Base-by-base conservation (phyloP, 108 stramenopile genomes). In the Skeletonema tropicum region DNA sequence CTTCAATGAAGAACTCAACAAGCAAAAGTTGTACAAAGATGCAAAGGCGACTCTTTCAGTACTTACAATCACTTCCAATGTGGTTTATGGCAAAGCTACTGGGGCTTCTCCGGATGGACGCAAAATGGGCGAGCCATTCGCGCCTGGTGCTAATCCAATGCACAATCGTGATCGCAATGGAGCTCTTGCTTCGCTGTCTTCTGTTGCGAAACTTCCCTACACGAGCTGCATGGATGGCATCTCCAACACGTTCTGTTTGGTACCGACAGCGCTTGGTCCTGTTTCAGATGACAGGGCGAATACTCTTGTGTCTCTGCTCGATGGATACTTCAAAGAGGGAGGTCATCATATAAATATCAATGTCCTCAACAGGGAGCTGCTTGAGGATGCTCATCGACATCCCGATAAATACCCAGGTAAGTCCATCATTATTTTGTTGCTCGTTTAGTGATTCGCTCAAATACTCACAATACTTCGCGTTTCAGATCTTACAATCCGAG, bases 301-400 rank as follows among this genome's bases (percentile, higher is more conserved):
- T 6, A 90, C 87, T 48, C 63, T 90, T 29, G 89, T 75, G 11
- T 77, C 87, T 32, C 73, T 90, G 6, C 67, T 90, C 25, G 87
- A 90, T 52, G 87, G 89, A 13, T 90, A 90, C 71, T 90, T 90
- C 61, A 63, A 26, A 3, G 73, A 76, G 32, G 61, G 57, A n/a
- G 86, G 68, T 9, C 89, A 90, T 64, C 89, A 90, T 66, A 55
- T 90, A 58, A 90, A 90, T 49, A 83, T 90, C 65, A 90, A 90
- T 59, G 80, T 87, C 8, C 49, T 90, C 14, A 83, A 74, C 19
- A 67, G 77, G 19, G 76, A 77, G 11, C 48, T 90, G 15, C 76
- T 90, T 11, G 62, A 76, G 26, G 89, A 90, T 76, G 88, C 90
- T 17, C 87, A 88, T 60, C 29, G 26, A 5, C 90, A 90, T 60